Base-by-base conservation (phyloP, 129 eudicot genomes). In the Lactuca saligna region DNA sequence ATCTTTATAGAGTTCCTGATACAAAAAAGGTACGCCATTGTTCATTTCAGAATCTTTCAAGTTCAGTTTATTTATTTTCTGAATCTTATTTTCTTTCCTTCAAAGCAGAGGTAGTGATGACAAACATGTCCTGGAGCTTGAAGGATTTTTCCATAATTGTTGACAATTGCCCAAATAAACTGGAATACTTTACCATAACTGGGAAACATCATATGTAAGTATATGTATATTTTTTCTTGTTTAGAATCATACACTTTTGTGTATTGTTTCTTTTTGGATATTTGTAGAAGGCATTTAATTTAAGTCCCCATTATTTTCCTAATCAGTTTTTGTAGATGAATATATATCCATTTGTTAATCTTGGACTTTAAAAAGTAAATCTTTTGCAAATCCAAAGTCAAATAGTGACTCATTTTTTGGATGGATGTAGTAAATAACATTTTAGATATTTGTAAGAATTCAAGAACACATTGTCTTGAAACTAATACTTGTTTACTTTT, bases 1-100 rank as follows among this genome's bases (percentile, higher is more conserved):
- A 88, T 62, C 75, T 75, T 74, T 91, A 91, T 73, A 88, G 86
- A 85, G 94, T 91, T 62, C 50, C 80, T 0, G 84, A 78, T 59
- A 69, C 71, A 11, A 79, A 79, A 54, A 85, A 81, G 79, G 90
- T 78, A 69, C 38, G 33, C 11, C 17, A 61, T 56, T 37, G 62
- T 29, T 25, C 17, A 53, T 34, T 3, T 8, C 48, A 33, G 32
- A 35, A 32, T 33, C 54, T 15, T n/a, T 33, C 48, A 31, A 58
- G 41, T 60, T 14, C 44, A 50, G 20, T 59, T 57, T 35, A 48
- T 66, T 14, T 59, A 61, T 67, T 57, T 71, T 73, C 57, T 73
- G 49, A 60, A 73, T 61, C 33, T 38, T 66, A 32, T 62, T 37
- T 33, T 14, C 51, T 9, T 65, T 64, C 44, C 5, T 35, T 55